phyloP scores from a whole-genome alignment of 2,329 filamentous ascomycete genomes.

The Lasiodiplodia sp. region DNA sequence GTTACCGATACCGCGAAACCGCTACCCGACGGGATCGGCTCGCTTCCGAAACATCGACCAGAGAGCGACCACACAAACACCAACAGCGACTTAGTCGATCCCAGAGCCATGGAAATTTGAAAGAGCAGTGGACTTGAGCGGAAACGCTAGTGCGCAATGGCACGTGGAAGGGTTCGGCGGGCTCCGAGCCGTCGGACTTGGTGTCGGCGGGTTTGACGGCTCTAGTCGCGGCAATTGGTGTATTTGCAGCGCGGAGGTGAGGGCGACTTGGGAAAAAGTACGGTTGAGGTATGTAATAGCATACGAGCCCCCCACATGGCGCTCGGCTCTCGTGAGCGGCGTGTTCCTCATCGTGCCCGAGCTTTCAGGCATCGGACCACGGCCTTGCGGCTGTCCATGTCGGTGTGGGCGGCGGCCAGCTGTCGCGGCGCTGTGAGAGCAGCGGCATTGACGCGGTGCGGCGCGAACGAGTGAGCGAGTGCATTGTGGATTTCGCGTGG shows the following conservation, averaged over 20 bases:
- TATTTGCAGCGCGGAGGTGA: not conserved
- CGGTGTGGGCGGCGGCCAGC: not conserved
- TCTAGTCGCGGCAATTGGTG: not conserved
- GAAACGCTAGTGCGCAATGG: not conserved
- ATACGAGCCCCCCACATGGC: constrained; percentile 21
- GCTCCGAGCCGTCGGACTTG: not conserved
- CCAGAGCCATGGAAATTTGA: not conserved
- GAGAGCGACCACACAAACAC: too few relatives aligned
- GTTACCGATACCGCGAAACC: not conserved
- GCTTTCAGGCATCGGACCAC: constrained; percentile 8
- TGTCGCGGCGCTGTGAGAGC: not conserved
- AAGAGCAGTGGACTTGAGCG: not conserved
- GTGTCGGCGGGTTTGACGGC: too few relatives aligned
- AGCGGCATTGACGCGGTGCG: not conserved
- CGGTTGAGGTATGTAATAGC: constrained; percentile 9
- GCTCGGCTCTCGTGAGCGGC: constrained; percentile 3
- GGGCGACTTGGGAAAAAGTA: not conserved
- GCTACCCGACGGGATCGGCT: too few relatives aligned
- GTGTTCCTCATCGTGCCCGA: not conserved
- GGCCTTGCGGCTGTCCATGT: not conserved
- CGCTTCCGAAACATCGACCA: not conserved
- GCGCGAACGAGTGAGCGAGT: not conserved
- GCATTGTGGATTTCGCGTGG: not conserved
- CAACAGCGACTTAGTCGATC: too few relatives aligned
- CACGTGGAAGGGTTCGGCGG: not conserved